Base-by-base conservation (phyloP, 75 land plant genomes). In the Selaginella moellendorffii region DNA sequence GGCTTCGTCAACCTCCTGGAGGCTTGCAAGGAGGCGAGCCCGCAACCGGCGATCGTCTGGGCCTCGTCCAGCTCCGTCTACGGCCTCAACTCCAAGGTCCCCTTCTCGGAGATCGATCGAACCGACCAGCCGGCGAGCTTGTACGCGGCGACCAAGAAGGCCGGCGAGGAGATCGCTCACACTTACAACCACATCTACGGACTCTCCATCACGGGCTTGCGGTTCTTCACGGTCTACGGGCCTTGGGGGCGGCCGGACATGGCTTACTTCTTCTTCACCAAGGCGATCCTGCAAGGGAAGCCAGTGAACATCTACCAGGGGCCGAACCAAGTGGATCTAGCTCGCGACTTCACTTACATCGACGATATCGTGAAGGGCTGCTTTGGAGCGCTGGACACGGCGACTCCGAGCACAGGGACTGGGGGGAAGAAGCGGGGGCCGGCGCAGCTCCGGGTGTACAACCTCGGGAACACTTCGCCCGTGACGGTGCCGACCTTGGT, bases 161-260 rank as follows among this genome's bases (percentile, higher is more conserved):
- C 59, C 19, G 23, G 59, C 5, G 59, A 56, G 19, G 59, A 56
- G 24, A 56, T 56, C n/a, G 59, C 59, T 8, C 59, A 56, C 59
- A 56, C 25, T 8, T 56, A 56, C 24, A 56, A 56, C 24, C 59
- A 56, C n/a, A 56, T 56, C 5, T 56, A 56, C 59, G 59, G 59
- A 19, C 24, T 56, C 17, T 56, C 59, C n/a, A 56, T 56, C 9
- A 56, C 24, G 24, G 67, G 80, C 0, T 69, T 81, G 24, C 63
- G 87, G 14, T 84, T 84, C 68, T 84, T 84, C 71, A 84, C 87
- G 30, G 87, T 86, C 14, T 86, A 86, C 54, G 89, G 86, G 9
- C 89, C 89, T 0, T 85, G 81, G 81, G 89, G 89, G 1, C 27
- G 89, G 2, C 89, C 89, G 22, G 89, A 85, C 73, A 83, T 86